Percentiles rank a stretch among this genome's conserved stretches.
phyloP scores from a whole-genome alignment of 1,139 yeast species.

The Meyerozyma elateridarum region DNA sequence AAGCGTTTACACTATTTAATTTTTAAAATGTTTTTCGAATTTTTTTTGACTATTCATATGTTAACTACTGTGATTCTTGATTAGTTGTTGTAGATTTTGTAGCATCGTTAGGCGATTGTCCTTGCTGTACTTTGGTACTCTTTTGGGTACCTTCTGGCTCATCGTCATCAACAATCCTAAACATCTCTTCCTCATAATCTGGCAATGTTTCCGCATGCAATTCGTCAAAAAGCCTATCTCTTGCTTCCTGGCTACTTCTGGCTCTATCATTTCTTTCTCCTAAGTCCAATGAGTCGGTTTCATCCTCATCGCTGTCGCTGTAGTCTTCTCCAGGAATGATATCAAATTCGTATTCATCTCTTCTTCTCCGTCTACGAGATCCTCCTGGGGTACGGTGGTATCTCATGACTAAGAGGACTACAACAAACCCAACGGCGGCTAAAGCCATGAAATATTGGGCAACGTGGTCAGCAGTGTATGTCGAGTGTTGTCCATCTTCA shows the following conservation, averaged over 20 bases:
- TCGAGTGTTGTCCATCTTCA: slow-evolving; percentile 7
- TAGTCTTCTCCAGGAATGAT: slow-evolving; percentile 69
- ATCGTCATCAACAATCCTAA: slow-evolving; percentile 39
- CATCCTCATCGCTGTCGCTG: slow-evolving; percentile 20
- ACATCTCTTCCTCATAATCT: slow-evolving; percentile 41
- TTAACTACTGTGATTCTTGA: neutral
- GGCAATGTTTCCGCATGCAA: slow-evolving; percentile 36
- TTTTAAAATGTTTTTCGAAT: neutral
- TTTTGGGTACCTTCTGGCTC: slow-evolving; percentile 2
- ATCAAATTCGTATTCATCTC: slow-evolving; percentile 75
- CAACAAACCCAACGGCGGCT: slow-evolving; percentile 55
- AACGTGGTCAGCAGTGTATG: slow-evolving; percentile 32
- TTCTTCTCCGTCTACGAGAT: slow-evolving; percentile 54
- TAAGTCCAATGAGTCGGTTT: slow-evolving; percentile 16
- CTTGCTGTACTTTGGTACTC: neutral
- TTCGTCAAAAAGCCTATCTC: slow-evolving; percentile 38
- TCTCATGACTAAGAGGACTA: slow-evolving; percentile 49
- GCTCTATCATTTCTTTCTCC: slow-evolving; percentile 18
- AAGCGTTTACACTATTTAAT: too few species aligned
- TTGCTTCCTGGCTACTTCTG: slow-evolving; percentile 26
- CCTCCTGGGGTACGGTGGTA: slow-evolving; percentile 48
- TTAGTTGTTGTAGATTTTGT: neutral
- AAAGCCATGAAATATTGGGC: slow-evolving; percentile 59
- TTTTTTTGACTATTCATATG: neutral
- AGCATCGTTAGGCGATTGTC: neutral